These are phyloP conservation scores for Ambrosia artemisiifolia DNA, from an alignment of 129 eudicot genomes.

Conservation along the genomic window DNA sequence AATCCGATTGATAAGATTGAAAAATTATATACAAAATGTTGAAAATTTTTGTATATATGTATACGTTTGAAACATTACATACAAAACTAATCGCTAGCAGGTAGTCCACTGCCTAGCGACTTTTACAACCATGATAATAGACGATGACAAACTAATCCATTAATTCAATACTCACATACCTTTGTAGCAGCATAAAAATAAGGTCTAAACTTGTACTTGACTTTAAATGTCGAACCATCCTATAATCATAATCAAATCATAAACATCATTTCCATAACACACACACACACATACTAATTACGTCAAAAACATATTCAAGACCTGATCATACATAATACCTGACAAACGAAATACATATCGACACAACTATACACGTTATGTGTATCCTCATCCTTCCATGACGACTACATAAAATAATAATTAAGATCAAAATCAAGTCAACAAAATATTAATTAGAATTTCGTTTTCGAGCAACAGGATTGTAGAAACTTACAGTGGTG, in stretches of 20 bases:
- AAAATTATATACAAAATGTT: no score
- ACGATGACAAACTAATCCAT: neutral
- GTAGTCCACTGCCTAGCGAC: no score
- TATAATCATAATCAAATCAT: slow-evolving; percentile 28
- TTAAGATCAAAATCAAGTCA: neutral
- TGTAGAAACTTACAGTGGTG: slow-evolving; percentile 49
- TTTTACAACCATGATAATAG: no score
- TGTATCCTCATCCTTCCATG: slow-evolving; percentile 83
- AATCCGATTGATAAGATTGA: no score
- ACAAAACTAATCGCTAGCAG: no score
- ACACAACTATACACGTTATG: slow-evolving; percentile 83
- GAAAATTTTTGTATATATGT: no score
- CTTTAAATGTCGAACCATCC: slow-evolving; percentile 94
- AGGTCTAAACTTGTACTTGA: slow-evolving; percentile 85
- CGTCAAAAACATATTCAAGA: neutral
- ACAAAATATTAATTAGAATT: neutral
- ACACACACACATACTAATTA: no score
- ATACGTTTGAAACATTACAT: no score
- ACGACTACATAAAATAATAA: slow-evolving; percentile 47
- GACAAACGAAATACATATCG: slow-evolving; percentile 88
- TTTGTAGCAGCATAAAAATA: slow-evolving; percentile 91
- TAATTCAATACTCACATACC: slow-evolving; percentile 36
- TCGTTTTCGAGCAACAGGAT: neutral
- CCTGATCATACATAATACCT: slow-evolving; percentile 43
- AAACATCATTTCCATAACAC: neutral